These are phyloP conservation scores for Candolleomyces aberdarensis DNA, from an alignment of 768 basidiomycete species.

Conservation along the genomic window DNA sequence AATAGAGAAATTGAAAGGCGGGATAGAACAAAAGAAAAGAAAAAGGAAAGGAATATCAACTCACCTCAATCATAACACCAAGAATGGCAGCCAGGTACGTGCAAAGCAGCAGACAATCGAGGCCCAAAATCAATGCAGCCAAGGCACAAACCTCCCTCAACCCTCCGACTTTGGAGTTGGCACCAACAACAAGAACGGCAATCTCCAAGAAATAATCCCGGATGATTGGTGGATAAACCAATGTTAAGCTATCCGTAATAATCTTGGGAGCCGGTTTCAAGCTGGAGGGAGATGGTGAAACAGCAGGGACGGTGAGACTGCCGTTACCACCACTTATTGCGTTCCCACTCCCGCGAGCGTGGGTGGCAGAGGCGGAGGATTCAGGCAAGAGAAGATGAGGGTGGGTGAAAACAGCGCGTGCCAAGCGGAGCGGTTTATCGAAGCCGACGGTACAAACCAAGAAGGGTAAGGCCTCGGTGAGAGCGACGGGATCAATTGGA, in stretches of 20 bases:
- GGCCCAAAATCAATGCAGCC: slow-evolving; percentile 79
- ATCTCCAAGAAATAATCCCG: slow-evolving; percentile 94
- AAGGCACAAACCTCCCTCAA: slow-evolving; percentile 93
- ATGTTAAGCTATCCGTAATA: slow-evolving; percentile 77
- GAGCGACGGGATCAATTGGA: slow-evolving; percentile 86
- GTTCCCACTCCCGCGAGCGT: neutral
- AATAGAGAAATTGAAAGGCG: neutral
- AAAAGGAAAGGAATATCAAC: slow-evolving; percentile 9
- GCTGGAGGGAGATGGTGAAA: slow-evolving; percentile 10
- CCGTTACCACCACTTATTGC: neutral
- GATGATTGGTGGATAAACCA: slow-evolving; percentile 80
- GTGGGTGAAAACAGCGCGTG: slow-evolving; percentile 84
- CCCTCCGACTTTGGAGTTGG: slow-evolving; percentile 82
- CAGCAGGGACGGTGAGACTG: slow-evolving; percentile 17
- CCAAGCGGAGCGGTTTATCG: slow-evolving; percentile 93
- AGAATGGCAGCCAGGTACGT: slow-evolving; percentile 89
- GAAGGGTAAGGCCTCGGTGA: slow-evolving; percentile 96
- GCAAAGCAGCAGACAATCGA: slow-evolving; percentile 87
- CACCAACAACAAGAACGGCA: slow-evolving; percentile 83
- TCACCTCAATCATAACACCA: slow-evolving; percentile 93
- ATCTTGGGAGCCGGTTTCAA: slow-evolving; percentile 81
- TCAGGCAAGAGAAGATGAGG: slow-evolving; percentile 53
- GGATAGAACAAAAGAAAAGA: slow-evolving; percentile 4
- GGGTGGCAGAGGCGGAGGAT: slow-evolving; percentile 7
- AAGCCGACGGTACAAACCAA: slow-evolving; percentile 97